phyloP scores from a whole-genome alignment of 345 rosid genomes.

The Brassica cretica region DNA sequence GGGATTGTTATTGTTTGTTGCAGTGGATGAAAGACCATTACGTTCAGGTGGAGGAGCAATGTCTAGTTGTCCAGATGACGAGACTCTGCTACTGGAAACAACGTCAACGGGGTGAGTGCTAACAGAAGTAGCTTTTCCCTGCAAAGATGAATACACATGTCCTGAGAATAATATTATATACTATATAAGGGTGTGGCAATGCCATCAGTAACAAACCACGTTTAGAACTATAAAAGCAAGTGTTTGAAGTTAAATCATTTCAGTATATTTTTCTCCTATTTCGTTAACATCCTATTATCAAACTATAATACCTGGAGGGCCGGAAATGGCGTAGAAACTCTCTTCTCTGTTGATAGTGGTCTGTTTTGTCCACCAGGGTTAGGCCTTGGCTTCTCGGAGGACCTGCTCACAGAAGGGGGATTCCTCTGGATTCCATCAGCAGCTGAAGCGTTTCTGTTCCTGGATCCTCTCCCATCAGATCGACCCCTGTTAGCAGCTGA shows the following conservation, averaged over 20 bases:
- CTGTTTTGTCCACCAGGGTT: constrained; percentile 56
- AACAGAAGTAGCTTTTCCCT: constrained; percentile 64
- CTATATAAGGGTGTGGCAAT: background rate
- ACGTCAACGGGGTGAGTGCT: constrained; percentile 44
- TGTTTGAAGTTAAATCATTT: background rate
- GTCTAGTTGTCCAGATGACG: constrained; percentile 49
- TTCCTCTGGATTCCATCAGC: constrained; percentile 49
- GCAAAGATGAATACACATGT: constrained; percentile 28
- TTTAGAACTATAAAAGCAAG: background rate
- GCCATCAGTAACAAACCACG: background rate
- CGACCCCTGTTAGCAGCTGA: constrained; percentile 39
- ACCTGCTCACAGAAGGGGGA: constrained; percentile 45
- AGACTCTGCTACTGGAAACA: constrained; percentile 51
- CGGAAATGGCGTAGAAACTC: constrained; percentile 46
- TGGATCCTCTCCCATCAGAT: constrained; percentile 52
- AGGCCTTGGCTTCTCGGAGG: constrained; percentile 47
- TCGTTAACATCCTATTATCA: background rate
- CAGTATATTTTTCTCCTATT: background rate
- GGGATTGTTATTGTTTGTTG: constrained; percentile 49
- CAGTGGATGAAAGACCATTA: constrained; percentile 50
- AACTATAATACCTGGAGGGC: constrained; percentile 50
- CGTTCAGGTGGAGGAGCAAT: constrained; percentile 39
- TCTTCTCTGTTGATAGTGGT: constrained; percentile 45
- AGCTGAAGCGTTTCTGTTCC: constrained; percentile 49
- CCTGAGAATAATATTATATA: background rate